phyloP scores from a whole-genome alignment of 2,329 filamentous ascomycete species.

The Periconia digitata region DNA sequence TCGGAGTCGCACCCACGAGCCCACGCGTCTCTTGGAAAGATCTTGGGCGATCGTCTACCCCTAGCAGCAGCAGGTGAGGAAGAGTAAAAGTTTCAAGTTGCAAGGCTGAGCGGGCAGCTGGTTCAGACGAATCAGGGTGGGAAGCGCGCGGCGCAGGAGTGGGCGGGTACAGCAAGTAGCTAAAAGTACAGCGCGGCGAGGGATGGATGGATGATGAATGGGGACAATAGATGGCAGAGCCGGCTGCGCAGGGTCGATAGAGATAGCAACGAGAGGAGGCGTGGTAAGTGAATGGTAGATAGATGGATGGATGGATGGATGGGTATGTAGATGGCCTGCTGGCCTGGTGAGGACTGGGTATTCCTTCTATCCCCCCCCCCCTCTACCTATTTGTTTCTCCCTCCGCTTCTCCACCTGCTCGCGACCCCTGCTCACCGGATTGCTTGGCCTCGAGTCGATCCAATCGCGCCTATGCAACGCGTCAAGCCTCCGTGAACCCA shows the following conservation, averaged over 20 bases:
- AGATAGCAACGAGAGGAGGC: constrained; percentile 8
- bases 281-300: constrained; percentile 2
- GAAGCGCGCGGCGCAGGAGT: constrained; percentile 15
- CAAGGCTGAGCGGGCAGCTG: constrained; percentile 23
- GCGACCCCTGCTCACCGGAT: constrained; percentile 13
- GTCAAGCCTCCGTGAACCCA: constrained; percentile 9
- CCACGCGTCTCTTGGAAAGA: constrained; percentile 9
- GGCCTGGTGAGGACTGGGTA: neutral
- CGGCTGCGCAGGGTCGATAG: constrained; percentile 17
- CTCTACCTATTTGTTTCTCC: neutral
- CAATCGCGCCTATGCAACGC: constrained; percentile 9
- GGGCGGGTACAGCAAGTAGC: constrained; percentile 17
- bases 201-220: constrained; percentile 4
- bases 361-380: neutral
- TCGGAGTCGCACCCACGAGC: constrained; percentile 11
- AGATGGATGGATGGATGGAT: constrained; percentile 5
- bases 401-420: constrained; percentile 16
- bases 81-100: constrained; percentile 4
- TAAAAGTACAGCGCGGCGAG: constrained; percentile 12
- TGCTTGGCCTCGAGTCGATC: constrained; percentile 7
- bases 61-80: neutral
- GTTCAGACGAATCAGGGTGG: constrained; percentile 20
- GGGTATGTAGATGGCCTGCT: neutral
- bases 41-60: too few species aligned
- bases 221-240: constrained; percentile 14